Base-by-base conservation (phyloP, 1,284 basidiomycete genomes). In the Ceratobasidium sp. region DNA sequence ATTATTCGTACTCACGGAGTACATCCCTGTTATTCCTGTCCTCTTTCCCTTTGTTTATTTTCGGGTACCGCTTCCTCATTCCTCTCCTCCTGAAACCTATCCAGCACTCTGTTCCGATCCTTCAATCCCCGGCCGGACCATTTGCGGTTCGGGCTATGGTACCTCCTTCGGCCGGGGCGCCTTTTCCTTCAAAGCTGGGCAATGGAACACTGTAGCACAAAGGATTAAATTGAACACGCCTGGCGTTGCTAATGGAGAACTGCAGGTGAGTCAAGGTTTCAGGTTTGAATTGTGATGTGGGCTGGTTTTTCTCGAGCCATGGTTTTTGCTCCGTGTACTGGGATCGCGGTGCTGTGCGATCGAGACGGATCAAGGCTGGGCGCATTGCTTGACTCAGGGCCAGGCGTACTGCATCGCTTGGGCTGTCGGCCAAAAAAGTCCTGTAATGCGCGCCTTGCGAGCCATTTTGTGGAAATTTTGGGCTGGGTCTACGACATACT, bases 151-250 rank as follows among this genome's bases (percentile, higher is more conserved):
- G 0, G 87, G 89, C 77, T 90, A 86, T 76, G 89, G 89, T 0
- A 85, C 88, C 75, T 89, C 88, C 0, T 86, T 89, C 3, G 89
- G 89, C 0, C 81, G 86, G 16, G 88, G 86, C 2, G 81, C 87
- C 0, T 90, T 85, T 78, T 80, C 76, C 0, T 86, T 88, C 68
- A 76, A 79, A 11, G 71, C 81, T 13, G 87, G 86, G 0, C 77
- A 80, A 63, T 93, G 92, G 91, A 83, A 84, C 2, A 84, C 84
- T 1, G 80, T 92, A 27, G 86, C 88, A 0, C 84, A 90, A 75
- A 83, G 90, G 24, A 83, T 92, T 74, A 89, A 86, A 80, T 78
- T 92, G 75, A 92, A 92, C 79, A 82, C 84, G 9, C 77, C 86
- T 9, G 88, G 82, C 14, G 74, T 77, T 48, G 77, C 80, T 9